phyloP scores from a whole-genome alignment of 441 rosid species.

The Iberis amara region DNA sequence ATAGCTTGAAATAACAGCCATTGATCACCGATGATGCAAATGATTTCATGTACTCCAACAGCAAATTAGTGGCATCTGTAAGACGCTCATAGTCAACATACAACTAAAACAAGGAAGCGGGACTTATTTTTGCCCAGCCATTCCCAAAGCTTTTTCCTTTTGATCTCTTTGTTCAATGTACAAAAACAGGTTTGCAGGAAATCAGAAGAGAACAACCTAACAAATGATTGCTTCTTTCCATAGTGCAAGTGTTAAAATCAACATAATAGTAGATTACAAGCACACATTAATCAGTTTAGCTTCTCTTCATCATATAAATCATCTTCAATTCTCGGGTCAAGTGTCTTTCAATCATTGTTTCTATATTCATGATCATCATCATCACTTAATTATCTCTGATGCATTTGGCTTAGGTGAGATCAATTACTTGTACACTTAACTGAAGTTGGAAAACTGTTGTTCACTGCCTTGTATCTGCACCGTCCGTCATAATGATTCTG shows the following conservation, averaged over 20 bases:
- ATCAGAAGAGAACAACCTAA: constrained; percentile 17
- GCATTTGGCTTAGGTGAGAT: no score
- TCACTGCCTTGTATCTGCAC: no score
- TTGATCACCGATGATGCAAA: constrained; percentile 78
- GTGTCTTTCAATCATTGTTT: no score
- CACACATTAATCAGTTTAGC: no score
- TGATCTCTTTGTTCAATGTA: constrained; percentile 47
- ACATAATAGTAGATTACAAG: neutral
- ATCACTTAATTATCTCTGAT: no score
- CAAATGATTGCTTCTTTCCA: constrained; percentile 7
- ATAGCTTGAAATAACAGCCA: no score
- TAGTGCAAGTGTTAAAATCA: constrained; percentile 3
- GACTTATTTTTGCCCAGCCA: constrained; percentile 81
- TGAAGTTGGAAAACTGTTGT: no score
- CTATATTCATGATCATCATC: no score
- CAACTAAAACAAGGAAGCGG: constrained; percentile 72
- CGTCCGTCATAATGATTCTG: neutral
- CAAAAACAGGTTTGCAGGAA: constrained; percentile 1
- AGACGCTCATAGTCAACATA: constrained; percentile 74
- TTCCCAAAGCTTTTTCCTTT: constrained; percentile 64
- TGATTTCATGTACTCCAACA: constrained; percentile 66
- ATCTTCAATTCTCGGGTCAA: no score
- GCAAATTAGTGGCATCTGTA: constrained; percentile 77
- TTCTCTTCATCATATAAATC: no score
- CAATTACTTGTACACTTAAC: no score